Percentiles rank a stretch among this genome's conserved stretches.
Evolutionary conservation across 2,329 filamentous ascomycete genomes (phyloP).

Genomic region (Phoma sp.): DNA sequence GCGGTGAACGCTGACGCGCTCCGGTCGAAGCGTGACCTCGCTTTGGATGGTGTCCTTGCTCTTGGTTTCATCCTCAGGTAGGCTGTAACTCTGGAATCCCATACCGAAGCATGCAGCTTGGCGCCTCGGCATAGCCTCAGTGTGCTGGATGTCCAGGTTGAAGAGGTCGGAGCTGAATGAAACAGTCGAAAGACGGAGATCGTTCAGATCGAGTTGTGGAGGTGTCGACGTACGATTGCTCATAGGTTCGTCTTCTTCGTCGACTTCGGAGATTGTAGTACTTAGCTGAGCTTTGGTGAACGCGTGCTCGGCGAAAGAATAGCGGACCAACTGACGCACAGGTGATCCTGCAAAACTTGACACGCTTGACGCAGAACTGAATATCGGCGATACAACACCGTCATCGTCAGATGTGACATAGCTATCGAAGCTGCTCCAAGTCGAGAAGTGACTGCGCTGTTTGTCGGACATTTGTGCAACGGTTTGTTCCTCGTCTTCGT

Average conservation of each 20-base stretch:
- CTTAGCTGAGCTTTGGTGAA: constrained; percentile 14
- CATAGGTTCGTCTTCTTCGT: constrained; percentile 4
- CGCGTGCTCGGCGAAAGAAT: constrained; percentile 23
- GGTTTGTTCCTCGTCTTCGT: constrained; percentile 22
- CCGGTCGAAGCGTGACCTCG: constrained; percentile 16
- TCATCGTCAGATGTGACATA: constrained; percentile 36
- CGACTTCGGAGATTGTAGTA: constrained; percentile 11
- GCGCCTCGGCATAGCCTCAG: constrained; percentile 32
- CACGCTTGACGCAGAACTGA: constrained; percentile 42
- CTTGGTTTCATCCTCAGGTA: constrained; percentile 35
- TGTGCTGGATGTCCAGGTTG: constrained; percentile 31
- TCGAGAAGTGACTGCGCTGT: constrained; percentile 41
- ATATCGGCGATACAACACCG: constrained; percentile 37
- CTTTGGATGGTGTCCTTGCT: constrained; percentile 37
- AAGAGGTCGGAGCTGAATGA: constrained; percentile 39
- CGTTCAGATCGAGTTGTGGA: constrained; percentile 32
- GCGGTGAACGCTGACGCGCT: constrained; percentile 24
- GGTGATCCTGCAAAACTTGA: constrained; percentile 35
- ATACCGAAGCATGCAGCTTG: constrained; percentile 41
- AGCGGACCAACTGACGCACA: constrained; percentile 26
- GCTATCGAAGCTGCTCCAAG: constrained; percentile 39
- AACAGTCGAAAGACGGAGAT: constrained; percentile 31
- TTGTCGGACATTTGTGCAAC: constrained; percentile 23
- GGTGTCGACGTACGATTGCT: constrained; percentile 23
- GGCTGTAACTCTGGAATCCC: constrained; percentile 43